These are phyloP conservation scores for Termitomyces bulborhizus DNA, from an alignment of 768 basidiomycete species.

Conservation along the genomic window DNA sequence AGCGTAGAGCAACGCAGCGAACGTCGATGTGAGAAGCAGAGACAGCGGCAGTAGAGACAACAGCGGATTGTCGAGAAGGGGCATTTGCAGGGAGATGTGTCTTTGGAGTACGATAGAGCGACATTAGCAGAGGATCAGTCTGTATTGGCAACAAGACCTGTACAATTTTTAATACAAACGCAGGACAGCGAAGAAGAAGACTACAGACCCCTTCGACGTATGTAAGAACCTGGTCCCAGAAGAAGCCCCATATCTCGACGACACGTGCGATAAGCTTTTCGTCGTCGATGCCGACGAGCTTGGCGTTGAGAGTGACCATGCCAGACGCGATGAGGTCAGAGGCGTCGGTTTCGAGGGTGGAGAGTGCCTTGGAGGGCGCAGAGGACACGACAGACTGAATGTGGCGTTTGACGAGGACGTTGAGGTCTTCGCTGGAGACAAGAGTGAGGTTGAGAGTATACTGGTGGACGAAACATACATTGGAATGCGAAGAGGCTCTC, in stretches of 20 bases:
- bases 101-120: slow-evolving; percentile 61
- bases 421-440: slow-evolving; percentile 72
- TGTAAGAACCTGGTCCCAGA: slow-evolving; percentile 85
- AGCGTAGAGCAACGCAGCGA: slow-evolving; percentile 69
- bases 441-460: neutral
- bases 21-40: slow-evolving; percentile 66
- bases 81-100: no score
- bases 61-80: slow-evolving; percentile 13
- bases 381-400: slow-evolving; percentile 69
- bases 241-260: slow-evolving; percentile 89
- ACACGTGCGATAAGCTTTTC: slow-evolving; percentile 70
- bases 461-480: slow-evolving; percentile 45
- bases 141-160: slow-evolving; percentile 32
- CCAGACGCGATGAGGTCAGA: slow-evolving; percentile 79
- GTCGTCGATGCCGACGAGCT: slow-evolving; percentile 71
- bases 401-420: slow-evolving; percentile 72
- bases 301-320: slow-evolving; percentile 90
- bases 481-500: slow-evolving; percentile 76
- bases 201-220: slow-evolving; percentile 78
- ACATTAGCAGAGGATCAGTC: slow-evolving; percentile 49
- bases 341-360: slow-evolving; percentile 71
- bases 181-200: neutral
- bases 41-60: slow-evolving; percentile 19
- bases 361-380: slow-evolving; percentile 67
- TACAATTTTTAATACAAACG: neutral